Evolutionary conservation across 495 filamentous ascomycete species (phyloP), one percentile per base, ranked within the genome.

Genomic region (Talaromyces ruber): DNA sequence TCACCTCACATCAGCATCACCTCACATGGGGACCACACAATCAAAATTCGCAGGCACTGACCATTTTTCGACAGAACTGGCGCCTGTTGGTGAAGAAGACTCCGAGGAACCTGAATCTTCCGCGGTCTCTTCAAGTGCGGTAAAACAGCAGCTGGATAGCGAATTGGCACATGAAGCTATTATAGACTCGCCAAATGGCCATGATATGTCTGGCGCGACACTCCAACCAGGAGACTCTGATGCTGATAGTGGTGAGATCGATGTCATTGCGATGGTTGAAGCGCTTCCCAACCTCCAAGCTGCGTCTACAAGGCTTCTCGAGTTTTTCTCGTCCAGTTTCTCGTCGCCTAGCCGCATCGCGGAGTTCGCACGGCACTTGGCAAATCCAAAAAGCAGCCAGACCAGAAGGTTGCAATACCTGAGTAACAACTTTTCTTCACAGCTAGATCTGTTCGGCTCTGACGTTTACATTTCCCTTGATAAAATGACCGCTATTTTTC

Each of bases 141-240:
- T 18, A n/a, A 30, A 34, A 14, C 54, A 57, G 22, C 54, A 57
- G 28, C 28, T 57, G 18, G 34, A 57, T 57, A 32, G 14, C 29
- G 54, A 57, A 57, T 29, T 57, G 28, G 54, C 32, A 34, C 54
- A 57, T 34, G 54, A 57, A 21, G 37, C 59, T 52, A 29, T 59
- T 50, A 34, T 37, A 6, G 71, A 73, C 21, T 72, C 72, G 8
- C 71, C 71, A 0, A 74, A 78, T 34, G 75, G 72, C 45, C 66
- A 67, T 60, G 75, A 79, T 53, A 70, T 78, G 37, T 76, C 77
- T 18, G 77, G 77, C 14, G 75, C 74, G 2, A 79, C 77, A 1
- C 64, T 77, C 47, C 45, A 74, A 3, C 59, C 63, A 7, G 58
- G 54, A 37, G 66, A 66, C 0, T 68, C 68, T 9, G 73, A 75